Conservation (phyloP, 2,329 filamentous ascomycete species). For the Trichophyton verrucosum region DNA sequence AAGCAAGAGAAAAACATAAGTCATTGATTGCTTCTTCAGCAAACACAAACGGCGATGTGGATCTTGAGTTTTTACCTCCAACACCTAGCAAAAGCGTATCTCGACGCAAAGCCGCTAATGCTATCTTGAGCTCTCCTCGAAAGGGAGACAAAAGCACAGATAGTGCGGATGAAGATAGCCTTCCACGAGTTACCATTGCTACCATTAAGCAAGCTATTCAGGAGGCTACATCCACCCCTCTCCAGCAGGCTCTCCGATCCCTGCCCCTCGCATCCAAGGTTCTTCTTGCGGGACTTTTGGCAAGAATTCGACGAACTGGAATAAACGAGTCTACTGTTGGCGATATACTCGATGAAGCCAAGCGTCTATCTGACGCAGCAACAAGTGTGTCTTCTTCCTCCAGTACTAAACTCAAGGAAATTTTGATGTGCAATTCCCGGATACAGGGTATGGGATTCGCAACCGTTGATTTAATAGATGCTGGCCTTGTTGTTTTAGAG, state of each 20-base stretch:
- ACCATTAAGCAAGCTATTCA: conserved; percentile 91
- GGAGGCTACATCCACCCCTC: conserved; percentile 82
- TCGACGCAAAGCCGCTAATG: conserved; percentile 10
- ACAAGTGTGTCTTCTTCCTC: conserved; percentile 40
- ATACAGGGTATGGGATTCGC: conserved; percentile 55
- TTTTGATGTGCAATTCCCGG: conserved; percentile 40
- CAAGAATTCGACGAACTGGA: conserved; percentile 68
- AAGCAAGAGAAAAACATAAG: conserved; percentile 7
- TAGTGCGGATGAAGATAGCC: conserved; percentile 11
- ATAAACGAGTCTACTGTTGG: conserved; percentile 77
- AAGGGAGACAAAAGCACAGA: not conserved
- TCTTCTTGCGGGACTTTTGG: conserved; percentile 68
- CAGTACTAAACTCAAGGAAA: conserved; percentile 46
- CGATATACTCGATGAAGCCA: conserved; percentile 78
- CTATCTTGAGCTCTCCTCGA: not conserved
- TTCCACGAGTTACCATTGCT: conserved; percentile 67
- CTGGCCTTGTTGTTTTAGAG: conserved; percentile 78
- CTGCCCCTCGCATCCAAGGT: conserved; percentile 74
- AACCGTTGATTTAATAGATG: conserved; percentile 71
- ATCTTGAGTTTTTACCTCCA: conserved; percentile 27
- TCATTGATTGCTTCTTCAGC: conserved; percentile 9
- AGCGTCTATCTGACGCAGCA: conserved; percentile 45
- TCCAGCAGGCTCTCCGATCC: conserved; percentile 76
- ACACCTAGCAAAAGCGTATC: conserved; percentile 33
- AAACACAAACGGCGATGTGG: conserved; percentile 16